Percentiles rank a stretch among this genome's conserved stretches.
phyloP scores from a whole-genome alignment of 2,329 filamentous ascomycete genomes.

The Zasmidium citrigriseum region DNA sequence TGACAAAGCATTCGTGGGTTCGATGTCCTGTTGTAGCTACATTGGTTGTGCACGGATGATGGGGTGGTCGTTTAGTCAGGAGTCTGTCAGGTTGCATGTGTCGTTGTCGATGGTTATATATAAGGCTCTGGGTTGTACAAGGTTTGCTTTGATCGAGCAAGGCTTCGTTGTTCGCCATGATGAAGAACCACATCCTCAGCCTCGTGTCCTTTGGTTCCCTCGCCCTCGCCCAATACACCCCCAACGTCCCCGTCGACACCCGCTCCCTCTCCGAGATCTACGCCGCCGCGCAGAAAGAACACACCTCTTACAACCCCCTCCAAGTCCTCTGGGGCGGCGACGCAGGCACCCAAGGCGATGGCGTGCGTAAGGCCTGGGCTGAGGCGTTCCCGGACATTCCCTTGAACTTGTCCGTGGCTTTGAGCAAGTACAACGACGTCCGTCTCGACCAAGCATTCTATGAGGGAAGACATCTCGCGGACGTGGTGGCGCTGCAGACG shows the following conservation, averaged over 20 bases:
- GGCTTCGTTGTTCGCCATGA: too few species aligned
- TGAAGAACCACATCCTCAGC: not conserved
- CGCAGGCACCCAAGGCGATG: constrained; percentile 36
- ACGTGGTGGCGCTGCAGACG: constrained; percentile 54
- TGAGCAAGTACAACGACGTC: constrained; percentile 58
- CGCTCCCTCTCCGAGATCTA: constrained; percentile 44
- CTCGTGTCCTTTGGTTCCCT: not conserved
- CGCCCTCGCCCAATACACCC: not conserved
- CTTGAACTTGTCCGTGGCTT: constrained; percentile 56
- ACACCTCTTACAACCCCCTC: constrained; percentile 45
- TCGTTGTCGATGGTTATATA: too few species aligned
- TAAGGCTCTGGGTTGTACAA: too few species aligned
- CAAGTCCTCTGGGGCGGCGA: constrained; percentile 47
- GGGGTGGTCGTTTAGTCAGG: too few species aligned
- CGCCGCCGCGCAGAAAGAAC: constrained; percentile 51
- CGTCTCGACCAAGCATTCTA: constrained; percentile 41
- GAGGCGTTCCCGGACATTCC: constrained; percentile 51
- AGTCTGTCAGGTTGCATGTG: too few species aligned
- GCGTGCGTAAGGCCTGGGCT: constrained; percentile 48
- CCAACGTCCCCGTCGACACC: not conserved
- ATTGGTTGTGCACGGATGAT: too few species aligned
- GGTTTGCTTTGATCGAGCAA: too few species aligned
- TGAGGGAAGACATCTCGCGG: constrained; percentile 44
- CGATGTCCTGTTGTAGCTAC: too few species aligned
- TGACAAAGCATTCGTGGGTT: too few species aligned